Base-by-base conservation (phyloP, 176 grass and related monocot genomes). In the Puccinellia tenuiflora region DNA sequence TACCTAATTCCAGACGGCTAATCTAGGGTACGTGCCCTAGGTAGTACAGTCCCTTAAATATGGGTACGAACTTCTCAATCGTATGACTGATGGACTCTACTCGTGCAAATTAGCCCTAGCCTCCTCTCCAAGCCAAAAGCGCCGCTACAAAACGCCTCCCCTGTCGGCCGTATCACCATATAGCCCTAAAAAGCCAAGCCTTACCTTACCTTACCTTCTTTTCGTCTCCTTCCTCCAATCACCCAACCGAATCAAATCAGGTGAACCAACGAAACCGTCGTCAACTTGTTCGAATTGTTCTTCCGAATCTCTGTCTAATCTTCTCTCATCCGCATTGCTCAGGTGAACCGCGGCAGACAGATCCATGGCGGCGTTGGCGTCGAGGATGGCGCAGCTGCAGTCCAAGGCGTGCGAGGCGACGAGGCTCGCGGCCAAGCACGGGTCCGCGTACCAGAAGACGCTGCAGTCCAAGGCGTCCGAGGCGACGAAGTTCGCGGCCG, bases 371-470 rank as follows among this genome's bases (percentile, higher is more conserved):
- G 51, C 75, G 86, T 73, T 91, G 88, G 91, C 86, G 25, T 83
- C 91, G 63, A 88, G 86, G 77, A 70, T 97, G 77, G 80, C 84
- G 34, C 92, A 92, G 88, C 68, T 94, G 50, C 88, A 87, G 83
- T 45, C 57, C 37, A 79, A 1, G 77, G 77, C 57, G 77, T 64
- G 45, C n/a, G n/a, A n/a, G 79, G 92, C 83, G 26, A 6, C 65
- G 10, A 68, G 65, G 20, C 3, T 40, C 21, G 65, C 35, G 17
- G 20, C 65, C 21, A 20, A 68, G 65, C 65, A 40, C 11, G 65
- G 65, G 35, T 13, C 18, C 65, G 65, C 20, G 2, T 55, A 55
- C 53, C 21, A 55, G 3, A 47, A 47, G 45, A 89, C 90, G 71
- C 68, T 97, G 50, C 86, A 88, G 81, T 63, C 57, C 54, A 79